These are phyloP conservation scores for Verticillium klebahnii DNA, from an alignment of 2,329 filamentous ascomycete species.

Conservation along the genomic window DNA sequence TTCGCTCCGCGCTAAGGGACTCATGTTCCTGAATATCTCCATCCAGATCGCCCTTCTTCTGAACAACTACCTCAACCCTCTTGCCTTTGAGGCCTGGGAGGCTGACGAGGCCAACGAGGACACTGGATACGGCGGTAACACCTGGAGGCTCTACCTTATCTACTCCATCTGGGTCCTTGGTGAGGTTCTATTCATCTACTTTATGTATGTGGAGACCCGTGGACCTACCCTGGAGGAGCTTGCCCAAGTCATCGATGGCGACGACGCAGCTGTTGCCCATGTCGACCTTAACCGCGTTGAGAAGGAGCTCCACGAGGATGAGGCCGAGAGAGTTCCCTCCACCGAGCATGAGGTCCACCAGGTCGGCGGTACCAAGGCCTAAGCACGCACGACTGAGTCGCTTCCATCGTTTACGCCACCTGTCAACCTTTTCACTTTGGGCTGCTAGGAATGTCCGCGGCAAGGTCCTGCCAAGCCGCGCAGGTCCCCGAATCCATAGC, in stretches of 20 bases:
- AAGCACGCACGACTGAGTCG: neutral
- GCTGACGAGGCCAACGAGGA: neutral
- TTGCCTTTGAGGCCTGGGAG: conserved; percentile 14
- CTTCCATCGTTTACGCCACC: neutral
- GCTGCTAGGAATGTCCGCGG: no score
- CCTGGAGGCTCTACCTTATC: conserved; percentile 9
- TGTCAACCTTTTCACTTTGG: no score
- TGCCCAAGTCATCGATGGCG: conserved; percentile 60
- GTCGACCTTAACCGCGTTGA: conserved; percentile 39
- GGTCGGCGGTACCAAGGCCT: neutral
- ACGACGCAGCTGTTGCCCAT: conserved; percentile 44
- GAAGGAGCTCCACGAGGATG: conserved; percentile 26
- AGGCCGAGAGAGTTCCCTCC: neutral
- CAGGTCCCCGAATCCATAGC: no score
- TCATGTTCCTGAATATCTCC: conserved; percentile 60
- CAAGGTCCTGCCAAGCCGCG: no score
- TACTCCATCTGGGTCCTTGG: conserved; percentile 9
- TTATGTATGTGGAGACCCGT: conserved; percentile 55
- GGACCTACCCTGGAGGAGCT: conserved; percentile 63
- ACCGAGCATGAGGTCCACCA: conserved; percentile 1
- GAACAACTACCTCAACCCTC: conserved; percentile 21
- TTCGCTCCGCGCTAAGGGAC: conserved; percentile 51
- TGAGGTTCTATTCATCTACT: conserved; percentile 35
- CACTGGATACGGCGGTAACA: conserved; percentile 1
- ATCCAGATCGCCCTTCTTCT: conserved; percentile 57